Percentiles rank a stretch among this genome's conserved stretches.
phyloP scores from a whole-genome alignment of 345 rosid genomes.

The Hevea brasiliensis region DNA sequence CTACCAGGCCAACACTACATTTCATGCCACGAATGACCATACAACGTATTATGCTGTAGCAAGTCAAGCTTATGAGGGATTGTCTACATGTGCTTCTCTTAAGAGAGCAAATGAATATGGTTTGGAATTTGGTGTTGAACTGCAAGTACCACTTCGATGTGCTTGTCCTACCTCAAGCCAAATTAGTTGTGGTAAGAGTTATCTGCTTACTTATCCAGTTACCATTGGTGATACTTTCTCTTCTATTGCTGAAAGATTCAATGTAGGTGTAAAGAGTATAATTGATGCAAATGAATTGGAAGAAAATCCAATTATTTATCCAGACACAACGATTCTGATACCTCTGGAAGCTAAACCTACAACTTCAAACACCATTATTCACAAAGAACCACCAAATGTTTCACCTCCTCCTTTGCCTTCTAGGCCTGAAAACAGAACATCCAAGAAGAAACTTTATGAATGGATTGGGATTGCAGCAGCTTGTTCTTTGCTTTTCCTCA shows the following conservation, averaged over 20 bases:
- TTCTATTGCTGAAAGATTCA: slow-evolving; percentile 39
- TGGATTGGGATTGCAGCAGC: slow-evolving; percentile 34
- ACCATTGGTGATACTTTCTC: slow-evolving; percentile 28
- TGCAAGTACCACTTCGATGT: slow-evolving; percentile 45
- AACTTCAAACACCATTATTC: slow-evolving; percentile 36
- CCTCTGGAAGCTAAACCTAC: slow-evolving; percentile 40
- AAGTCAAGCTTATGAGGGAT: slow-evolving; percentile 32
- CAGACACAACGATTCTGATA: slow-evolving; percentile 51
- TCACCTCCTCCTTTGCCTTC: slow-evolving; percentile 21
- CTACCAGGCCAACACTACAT: slow-evolving; percentile 36
- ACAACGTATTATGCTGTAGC: slow-evolving; percentile 31
- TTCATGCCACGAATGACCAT: not conserved
- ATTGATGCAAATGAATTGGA: slow-evolving; percentile 40
- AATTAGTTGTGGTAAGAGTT: slow-evolving; percentile 33
- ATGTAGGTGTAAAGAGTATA: slow-evolving; percentile 26
- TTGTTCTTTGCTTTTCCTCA: slow-evolving; percentile 31
- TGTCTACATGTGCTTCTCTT: slow-evolving; percentile 39
- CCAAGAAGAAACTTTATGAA: slow-evolving; percentile 25
- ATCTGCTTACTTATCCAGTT: slow-evolving; percentile 44
- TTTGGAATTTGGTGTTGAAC: slow-evolving; percentile 16
- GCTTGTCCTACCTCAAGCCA: slow-evolving; percentile 54
- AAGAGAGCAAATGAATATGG: slow-evolving; percentile 20
- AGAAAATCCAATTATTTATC: slow-evolving; percentile 21
- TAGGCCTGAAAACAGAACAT: slow-evolving; percentile 14
- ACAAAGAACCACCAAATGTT: slow-evolving; percentile 4